These are phyloP conservation scores for Hymenoscyphus infarciens DNA, from an alignment of 2,329 filamentous ascomycete genomes.

Conservation along the genomic window DNA sequence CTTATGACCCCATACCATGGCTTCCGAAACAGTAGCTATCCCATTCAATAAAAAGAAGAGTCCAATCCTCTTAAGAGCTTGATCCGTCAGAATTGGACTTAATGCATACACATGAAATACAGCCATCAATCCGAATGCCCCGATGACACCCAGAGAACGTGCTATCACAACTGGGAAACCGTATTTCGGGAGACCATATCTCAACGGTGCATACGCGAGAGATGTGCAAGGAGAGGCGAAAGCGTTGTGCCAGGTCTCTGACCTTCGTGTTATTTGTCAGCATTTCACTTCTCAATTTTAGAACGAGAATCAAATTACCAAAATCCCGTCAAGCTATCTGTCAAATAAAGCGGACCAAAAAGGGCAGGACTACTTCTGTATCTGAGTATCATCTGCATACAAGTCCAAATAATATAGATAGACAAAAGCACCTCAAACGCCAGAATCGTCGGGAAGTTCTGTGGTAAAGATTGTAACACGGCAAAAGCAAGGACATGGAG, in stretches of 20 bases:
- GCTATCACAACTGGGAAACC: conserved; percentile 35
- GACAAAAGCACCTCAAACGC: conserved; percentile 39
- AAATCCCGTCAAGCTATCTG: conserved; percentile 37
- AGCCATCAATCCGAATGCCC: conserved; percentile 40
- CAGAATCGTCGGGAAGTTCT: conserved; percentile 36
- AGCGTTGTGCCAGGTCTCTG: conserved; percentile 42
- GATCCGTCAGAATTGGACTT: conserved; percentile 34
- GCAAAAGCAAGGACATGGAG: conserved; percentile 37
- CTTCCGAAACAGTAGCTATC: conserved; percentile 35
- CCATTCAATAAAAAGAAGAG: conserved; percentile 42
- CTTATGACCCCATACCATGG: conserved; percentile 37
- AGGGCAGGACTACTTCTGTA: conserved; percentile 39
- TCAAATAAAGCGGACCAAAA: conserved; percentile 40
- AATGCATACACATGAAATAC: conserved; percentile 40
- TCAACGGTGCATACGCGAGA: conserved; percentile 39
- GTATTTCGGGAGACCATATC: conserved; percentile 33
- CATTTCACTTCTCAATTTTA: background rate
- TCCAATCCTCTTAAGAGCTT: conserved; percentile 36
- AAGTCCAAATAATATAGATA: conserved; percentile 42
- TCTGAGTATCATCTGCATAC: conserved; percentile 37
- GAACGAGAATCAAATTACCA: conserved; percentile 32
- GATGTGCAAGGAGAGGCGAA: conserved; percentile 40
- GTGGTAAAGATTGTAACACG: conserved; percentile 37
- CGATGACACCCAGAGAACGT: conserved; percentile 37
- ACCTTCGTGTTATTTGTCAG: conserved; percentile 22